Evolutionary conservation across 192 early-diverging fungal genomes (phyloP), one percentile per base, ranked within the genome.

Genomic region (Entrophospora sp.): DNA sequence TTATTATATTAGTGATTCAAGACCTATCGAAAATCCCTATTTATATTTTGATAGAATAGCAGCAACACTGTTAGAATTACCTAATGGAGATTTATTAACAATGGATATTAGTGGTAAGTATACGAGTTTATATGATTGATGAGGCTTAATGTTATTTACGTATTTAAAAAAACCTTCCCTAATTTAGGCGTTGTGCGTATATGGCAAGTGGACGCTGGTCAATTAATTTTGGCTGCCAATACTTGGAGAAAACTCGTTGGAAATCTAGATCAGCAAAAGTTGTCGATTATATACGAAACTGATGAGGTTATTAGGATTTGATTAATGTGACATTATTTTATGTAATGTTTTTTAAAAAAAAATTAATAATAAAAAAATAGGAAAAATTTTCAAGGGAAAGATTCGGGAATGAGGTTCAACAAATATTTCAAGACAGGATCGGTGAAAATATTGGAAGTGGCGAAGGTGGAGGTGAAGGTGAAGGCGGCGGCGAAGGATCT

Each of bases 201-300:
- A 30, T 85, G 80, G 80, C 83, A 85, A 69, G 72, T 83, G 8
- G 76, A 79, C 35, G 71, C 81, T 20, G 74, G 73, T 9, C 72
- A 83, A 28, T 60, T 85, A 5, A 78, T 79, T 59, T 63, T 74
- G 6, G 71, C 81, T 14, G 81, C 78, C 2, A 70, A 80, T 36
- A 82, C 77, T 3, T 85, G 83, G 83, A 85, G 79, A 55, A 79
- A 80, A 44, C 65, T 85, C 62, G 83, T 85, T 32, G 83, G 83
- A 4, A 75, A 77, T 14, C 57, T 76, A 14, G 83, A 85, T 48
- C 76, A 77, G 42, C 73, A 79, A 14, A 69, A 71, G 0, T 66
- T 85, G 31, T 73, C 80, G 12, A 76, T 85, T 20, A 72, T 83
- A 12, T 85, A 83, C 64, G 75, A 83, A 56, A 74, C 76, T 18